Conservation (phyloP, 768 basidiomycete genomes). For the Tricholoma saponaceum region DNA sequence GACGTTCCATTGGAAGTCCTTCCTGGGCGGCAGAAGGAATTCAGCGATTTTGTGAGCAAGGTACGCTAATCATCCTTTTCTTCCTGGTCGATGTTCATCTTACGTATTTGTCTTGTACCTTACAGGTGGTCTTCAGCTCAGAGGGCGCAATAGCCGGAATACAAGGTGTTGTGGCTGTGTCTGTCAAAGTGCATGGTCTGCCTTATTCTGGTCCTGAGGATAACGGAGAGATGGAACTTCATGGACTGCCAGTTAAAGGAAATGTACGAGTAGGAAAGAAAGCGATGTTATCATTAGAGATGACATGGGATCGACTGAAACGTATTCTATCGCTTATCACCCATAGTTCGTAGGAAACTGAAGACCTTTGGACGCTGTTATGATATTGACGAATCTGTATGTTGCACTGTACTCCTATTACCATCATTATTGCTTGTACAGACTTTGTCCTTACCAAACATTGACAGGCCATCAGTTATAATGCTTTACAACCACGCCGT, state of each 20-base stretch:
- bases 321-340: background rate
- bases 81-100: constrained; percentile 1
- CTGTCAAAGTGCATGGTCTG: constrained; percentile 55
- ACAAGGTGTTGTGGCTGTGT: constrained; percentile 58
- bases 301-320: background rate
- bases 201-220: constrained; percentile 36
- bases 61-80: constrained; percentile 28
- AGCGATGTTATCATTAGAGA: constrained; percentile 1
- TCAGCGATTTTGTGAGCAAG: constrained; percentile 75
- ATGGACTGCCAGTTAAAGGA: constrained; percentile 64
- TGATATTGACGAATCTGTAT: background rate
- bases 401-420: background rate
- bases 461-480: constrained; percentile 35
- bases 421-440: background rate
- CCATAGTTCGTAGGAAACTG: background rate
- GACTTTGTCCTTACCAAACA: background rate
- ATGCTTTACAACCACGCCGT: constrained; percentile 52
- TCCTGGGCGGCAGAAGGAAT: constrained; percentile 72
- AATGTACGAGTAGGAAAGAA: constrained; percentile 65
- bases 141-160: constrained; percentile 69
- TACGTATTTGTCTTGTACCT: background rate
- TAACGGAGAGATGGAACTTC: constrained; percentile 49
- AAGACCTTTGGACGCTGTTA: background rate
- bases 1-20: constrained; percentile 77
- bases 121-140: constrained; percentile 63